Base-by-base conservation (phyloP, 768 basidiomycete genomes). In the Postia placenta region DNA sequence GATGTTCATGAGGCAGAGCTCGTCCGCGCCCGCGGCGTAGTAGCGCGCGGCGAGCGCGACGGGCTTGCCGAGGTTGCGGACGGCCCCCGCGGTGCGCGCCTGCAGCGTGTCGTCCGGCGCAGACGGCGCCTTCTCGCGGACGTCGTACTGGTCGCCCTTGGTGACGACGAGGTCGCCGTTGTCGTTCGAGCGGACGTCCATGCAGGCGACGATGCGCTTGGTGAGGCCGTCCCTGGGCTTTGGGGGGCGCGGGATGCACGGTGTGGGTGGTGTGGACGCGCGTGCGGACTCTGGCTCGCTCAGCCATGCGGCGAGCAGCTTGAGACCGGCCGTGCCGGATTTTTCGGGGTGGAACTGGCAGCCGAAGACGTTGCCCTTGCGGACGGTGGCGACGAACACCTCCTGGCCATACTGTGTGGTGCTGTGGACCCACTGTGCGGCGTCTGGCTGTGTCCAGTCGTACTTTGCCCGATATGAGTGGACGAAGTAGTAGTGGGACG, bases 341-440 rank as follows among this genome's bases (percentile, higher is more conserved):
- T 99, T 99, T 69, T 99, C 96, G 17, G 96, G 96, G 67, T 99
- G 96, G 69, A 97, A 98, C 64, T 99, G 96, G 14, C 86, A 87
- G 20, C 80, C 95, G 61, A 93, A 95, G 47, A 97, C 78, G 64
- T 92, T 95, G 35, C 77, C 81, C 57, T 79, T 82, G 59, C 81
- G 83, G 17, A 98, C 81, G 7, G 82, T 78, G 23, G 95, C 89
- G 50, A 96, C 73, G 67, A 97, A 98, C 19, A 87, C 67, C 67
- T 98, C 92, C 50, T 80, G 76, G n/a, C 95, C 96, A 66, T 98
- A 99, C 67, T 94, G 86, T 2, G 94, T 92, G 19, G 85, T 85
- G 12, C 87, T 82, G 67, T 94, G 80, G 2, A 80, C 78, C 87
- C 92, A 98, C 49, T 80, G 66, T 37, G 83, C 78, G 19, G 81